Evolutionary conservation across 768 basidiomycete species (phyloP), one percentile per base, ranked within the genome.

Genomic region (Leccinum variicolor): DNA sequence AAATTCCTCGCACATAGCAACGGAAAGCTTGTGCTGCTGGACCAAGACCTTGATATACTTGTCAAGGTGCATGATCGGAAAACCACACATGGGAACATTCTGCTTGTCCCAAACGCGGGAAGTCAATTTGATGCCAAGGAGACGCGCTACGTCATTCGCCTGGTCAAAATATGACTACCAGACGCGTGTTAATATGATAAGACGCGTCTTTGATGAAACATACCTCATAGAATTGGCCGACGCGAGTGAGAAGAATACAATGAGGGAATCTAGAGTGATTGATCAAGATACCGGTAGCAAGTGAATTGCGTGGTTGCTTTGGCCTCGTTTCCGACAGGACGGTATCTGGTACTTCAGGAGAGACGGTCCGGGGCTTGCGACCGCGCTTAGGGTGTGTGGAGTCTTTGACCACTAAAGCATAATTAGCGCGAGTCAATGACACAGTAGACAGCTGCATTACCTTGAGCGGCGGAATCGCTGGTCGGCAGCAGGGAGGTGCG

Each of bases 171-270:
- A 97, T 0, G 95, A 95, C 94, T 98, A 39, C 54, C 13, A 0
- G 28, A 19, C 28, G 48, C 52, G 58, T 52, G 66, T 62, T 33
- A 52, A 33, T 39, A 57, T 7, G 54, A 51, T 4, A 11, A 21
- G 46, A 53, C 52, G 55, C 49, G 47, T 43, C 51, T 31, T 21
- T 6, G 5, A 46, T 54, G 49, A 2, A 7, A 21, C 75, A 41
- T 69, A 92, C 95, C 82, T 98, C 95, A 68, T 96, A 98, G 71
- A 98, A 98, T 65, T 93, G 88, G 14, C 95, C 95, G 11, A 98
- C 94, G 53, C 92, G 84, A 8, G 94, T 98, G 17, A 98, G 80
- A 25, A 98, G 77, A 28, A 97, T 79, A 67, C 94, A 95, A 64
- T 94, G 90, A 21, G 95, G 90, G 67, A 93, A 97, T 49, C 76